Base-by-base conservation (phyloP, 2,329 filamentous ascomycete genomes). In the Grosmannia penicillata region DNA sequence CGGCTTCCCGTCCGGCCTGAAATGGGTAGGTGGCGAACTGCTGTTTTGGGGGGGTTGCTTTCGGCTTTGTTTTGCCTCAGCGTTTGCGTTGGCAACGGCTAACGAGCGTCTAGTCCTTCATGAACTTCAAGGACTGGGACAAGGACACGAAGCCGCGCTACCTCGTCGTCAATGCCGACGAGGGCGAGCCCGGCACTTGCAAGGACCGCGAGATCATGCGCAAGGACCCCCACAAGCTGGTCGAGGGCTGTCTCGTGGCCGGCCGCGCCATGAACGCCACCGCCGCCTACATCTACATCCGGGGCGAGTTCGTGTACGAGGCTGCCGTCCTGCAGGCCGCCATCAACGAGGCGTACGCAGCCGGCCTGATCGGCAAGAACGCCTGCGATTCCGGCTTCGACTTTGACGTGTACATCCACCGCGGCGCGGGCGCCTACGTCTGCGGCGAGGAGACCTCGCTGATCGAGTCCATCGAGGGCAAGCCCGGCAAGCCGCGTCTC, bases 171-270 rank as follows among this genome's bases (percentile, higher is more conserved):
- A 98, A 98, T 56, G 91, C 91, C 49, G 91, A 98, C 60, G 91
- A 98, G 68, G 91, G 91, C 55, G 91, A 98, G 65, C 91, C 91
- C 23, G 91, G 91, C 60, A 98, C 91, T 38, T 98, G 91, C 78
- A 98, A 98, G 69, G 91, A 98, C 62, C 81, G 91, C 56, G 91
- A 98, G 63, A 98, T 98, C 51, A 98, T 98, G 91, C 86, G 91
- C 64, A 98, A 98, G 68, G 91, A 98, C 60, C 91, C 91, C 46
- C 91, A 98, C 71, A 98, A 98, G 73, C 82, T 98, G 48, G 70
- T 98, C 56, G 91, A 98, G 66, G 91, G 91, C 57, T 98, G 91
- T 62, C 70, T 98, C 47, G 81, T 98, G 35, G 86, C 91, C 49
- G 91, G 91, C 37, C 82, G 91, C 56, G 87, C 91, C 56, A 98